Conservation (phyloP, 495 filamentous ascomycete genomes). For the Penicillium subrubescens region DNA sequence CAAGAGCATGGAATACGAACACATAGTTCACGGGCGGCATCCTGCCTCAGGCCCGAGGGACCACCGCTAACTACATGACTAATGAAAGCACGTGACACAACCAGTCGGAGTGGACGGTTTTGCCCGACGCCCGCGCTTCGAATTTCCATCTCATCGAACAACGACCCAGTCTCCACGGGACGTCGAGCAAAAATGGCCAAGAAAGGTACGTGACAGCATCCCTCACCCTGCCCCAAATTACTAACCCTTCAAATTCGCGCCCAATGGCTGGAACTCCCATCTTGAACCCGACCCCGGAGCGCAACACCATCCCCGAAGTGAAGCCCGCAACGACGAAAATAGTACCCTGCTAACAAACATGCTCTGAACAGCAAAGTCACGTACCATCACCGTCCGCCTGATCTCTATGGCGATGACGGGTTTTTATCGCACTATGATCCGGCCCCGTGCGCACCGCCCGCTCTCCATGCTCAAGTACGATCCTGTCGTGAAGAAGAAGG, state of each 20-base stretch:
- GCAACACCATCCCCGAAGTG: not conserved
- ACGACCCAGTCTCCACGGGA: slow-evolving; percentile 15
- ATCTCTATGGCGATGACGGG: slow-evolving; percentile 99
- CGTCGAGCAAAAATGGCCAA: slow-evolving; percentile 36
- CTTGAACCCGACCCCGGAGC: not conserved
- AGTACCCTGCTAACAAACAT: slow-evolving; percentile 9
- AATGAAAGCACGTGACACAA: slow-evolving; percentile 15
- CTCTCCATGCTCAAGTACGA: slow-evolving; percentile 99
- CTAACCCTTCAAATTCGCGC: no score
- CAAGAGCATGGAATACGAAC: no score
- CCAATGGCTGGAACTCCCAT: not conserved
- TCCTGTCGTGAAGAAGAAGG: slow-evolving; percentile 93
- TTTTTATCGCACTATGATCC: slow-evolving; percentile 87
- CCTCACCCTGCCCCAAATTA: not conserved
- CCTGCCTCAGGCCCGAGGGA: no score
- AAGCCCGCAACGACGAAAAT: not conserved
- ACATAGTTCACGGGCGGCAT: no score
- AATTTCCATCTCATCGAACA: slow-evolving; percentile 22
- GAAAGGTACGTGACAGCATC: slow-evolving; percentile 26
- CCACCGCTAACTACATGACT: slow-evolving; percentile 4
- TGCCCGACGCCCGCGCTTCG: slow-evolving; percentile 15
- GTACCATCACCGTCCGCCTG: slow-evolving; percentile 88
- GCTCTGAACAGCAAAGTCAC: slow-evolving; percentile 73
- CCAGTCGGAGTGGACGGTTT: not conserved
- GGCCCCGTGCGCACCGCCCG: slow-evolving; percentile 77